phyloP scores from a whole-genome alignment of 1,284 basidiomycete species.

The Cystobasidium sp. region DNA sequence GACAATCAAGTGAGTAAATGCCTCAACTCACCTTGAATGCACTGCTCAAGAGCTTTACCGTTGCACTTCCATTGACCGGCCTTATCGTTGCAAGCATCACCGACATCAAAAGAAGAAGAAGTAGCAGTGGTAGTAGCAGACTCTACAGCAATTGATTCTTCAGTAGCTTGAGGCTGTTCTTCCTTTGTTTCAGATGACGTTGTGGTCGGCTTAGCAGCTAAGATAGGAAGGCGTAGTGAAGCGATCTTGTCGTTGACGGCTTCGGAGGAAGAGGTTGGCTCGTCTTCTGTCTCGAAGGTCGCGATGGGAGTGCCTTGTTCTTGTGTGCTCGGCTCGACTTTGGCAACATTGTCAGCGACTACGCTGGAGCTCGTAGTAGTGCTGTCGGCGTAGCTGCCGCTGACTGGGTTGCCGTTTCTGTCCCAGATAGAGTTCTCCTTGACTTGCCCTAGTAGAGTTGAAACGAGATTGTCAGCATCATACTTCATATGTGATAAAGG shows the following conservation, averaged over 20 bases:
- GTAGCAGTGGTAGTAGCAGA: not conserved
- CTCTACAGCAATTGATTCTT: not conserved
- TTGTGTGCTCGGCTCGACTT: no score
- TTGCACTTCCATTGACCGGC: constrained; percentile 21
- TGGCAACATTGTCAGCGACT: no score
- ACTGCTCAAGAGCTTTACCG: constrained; percentile 22
- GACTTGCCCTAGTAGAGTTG: constrained; percentile 15
- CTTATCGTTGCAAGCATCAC: constrained; percentile 11
- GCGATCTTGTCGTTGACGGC: no score
- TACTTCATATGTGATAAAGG: no score
- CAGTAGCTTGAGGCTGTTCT: not conserved
- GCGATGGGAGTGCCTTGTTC: no score
- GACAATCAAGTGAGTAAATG: no score
- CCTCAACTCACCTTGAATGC: constrained; percentile 15
- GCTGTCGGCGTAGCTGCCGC: not conserved
- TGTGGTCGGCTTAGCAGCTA: not conserved
- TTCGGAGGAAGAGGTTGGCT: no score
- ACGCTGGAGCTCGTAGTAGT: no score
- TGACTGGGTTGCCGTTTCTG: constrained; percentile 15
- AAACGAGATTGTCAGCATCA: not conserved
- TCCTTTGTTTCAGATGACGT: constrained; percentile 1
- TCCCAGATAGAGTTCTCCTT: constrained; percentile 31
- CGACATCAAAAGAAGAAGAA: constrained; percentile 1
- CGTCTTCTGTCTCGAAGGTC: no score
- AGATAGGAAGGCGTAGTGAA: not conserved